A percentile compares a stretch with the other conserved stretches of the same genome.
Evolutionary conservation across 306 rosid species (phyloP).

Genomic region (Vigna angularis): DNA sequence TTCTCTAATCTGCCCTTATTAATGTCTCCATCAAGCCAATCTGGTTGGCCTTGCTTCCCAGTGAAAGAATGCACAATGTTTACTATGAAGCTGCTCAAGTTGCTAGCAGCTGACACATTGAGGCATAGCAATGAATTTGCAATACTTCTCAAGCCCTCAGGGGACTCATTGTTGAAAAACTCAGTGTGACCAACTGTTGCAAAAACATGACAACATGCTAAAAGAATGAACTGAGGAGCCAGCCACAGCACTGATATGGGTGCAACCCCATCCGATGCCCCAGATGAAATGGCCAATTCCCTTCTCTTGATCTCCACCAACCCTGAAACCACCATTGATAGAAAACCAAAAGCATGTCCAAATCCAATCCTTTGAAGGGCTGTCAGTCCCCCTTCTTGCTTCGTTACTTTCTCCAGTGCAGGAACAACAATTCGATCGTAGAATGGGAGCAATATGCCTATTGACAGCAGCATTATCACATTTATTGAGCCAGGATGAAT

Average conservation of each 20-base stretch:
- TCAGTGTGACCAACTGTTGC: conserved; percentile 55
- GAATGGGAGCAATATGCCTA: conserved; percentile 47
- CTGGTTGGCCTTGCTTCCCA: conserved; percentile 43
- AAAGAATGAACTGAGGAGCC: conserved; percentile 51
- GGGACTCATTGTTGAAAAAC: conserved; percentile 60
- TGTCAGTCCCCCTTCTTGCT: conserved; percentile 49
- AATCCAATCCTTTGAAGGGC: conserved; percentile 49
- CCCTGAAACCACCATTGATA: conserved; percentile 43
- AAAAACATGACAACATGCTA: conserved; percentile 46
- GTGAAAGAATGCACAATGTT: conserved; percentile 44
- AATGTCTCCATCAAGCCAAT: conserved; percentile 61
- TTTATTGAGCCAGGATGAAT: conserved; percentile 46
- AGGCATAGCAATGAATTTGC: conserved; percentile 51
- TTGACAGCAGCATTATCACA: conserved; percentile 33
- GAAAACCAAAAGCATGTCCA: conserved; percentile 33
- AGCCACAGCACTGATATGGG: conserved; percentile 63
- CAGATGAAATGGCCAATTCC: background rate
- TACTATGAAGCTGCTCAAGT: conserved; percentile 44
- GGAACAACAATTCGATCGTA: conserved; percentile 41
- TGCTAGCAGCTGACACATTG: conserved; percentile 42
- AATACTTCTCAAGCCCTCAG: conserved; percentile 57
- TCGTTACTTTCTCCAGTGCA: conserved; percentile 35
- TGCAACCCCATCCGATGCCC: conserved; percentile 27
- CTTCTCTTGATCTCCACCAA: conserved; percentile 41
- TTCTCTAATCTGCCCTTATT: conserved; percentile 57